Evolutionary conservation across 495 filamentous ascomycete species (phyloP).

Genomic region (Rhypophila decipiens): DNA sequence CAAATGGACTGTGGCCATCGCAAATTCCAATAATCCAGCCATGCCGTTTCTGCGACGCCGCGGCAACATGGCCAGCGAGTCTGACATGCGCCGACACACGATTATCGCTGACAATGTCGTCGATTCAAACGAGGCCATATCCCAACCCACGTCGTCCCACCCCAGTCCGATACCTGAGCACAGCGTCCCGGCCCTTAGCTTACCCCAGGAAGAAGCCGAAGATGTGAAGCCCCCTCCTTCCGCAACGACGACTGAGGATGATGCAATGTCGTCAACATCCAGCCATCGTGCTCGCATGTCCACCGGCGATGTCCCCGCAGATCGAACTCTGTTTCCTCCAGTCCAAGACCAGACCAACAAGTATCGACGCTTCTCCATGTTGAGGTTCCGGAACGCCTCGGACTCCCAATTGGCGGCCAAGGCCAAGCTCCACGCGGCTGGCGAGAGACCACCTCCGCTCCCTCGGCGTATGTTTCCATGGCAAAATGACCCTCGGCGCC

Average conservation of each 20-base stretch:
- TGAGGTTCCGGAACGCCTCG: constrained; percentile 87
- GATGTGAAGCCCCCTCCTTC: constrained; percentile 13
- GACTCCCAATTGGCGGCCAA: constrained; percentile 82
- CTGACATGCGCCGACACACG: constrained; percentile 40
- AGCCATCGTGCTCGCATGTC: constrained; percentile 17
- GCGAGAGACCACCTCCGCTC: constrained; percentile 59
- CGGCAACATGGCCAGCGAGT: constrained; percentile 43
- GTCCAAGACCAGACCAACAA: constrained; percentile 44
- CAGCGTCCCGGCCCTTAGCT: constrained; percentile 17
- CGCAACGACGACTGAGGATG: constrained; percentile 13
- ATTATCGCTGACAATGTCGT: constrained; percentile 30
- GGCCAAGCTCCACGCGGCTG: constrained; percentile 63
- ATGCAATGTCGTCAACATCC: constrained; percentile 13
- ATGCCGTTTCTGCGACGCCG: constrained; percentile 49
- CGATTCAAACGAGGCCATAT: constrained; percentile 23
- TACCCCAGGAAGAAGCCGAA: constrained; percentile 16
- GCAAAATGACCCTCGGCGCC: background rate
- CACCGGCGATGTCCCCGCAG: constrained; percentile 25
- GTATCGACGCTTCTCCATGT: constrained; percentile 75
- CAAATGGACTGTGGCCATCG: constrained; percentile 37
- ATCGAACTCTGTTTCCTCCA: constrained; percentile 29
- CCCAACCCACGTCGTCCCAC: too few relatives aligned
- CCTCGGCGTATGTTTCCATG: constrained; percentile 54
- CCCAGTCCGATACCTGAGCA: constrained; percentile 10
- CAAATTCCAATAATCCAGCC: constrained; percentile 21